phyloP scores from a whole-genome alignment of 1,284 basidiomycete species.

The Cutaneotrichosporon curvatum region DNA sequence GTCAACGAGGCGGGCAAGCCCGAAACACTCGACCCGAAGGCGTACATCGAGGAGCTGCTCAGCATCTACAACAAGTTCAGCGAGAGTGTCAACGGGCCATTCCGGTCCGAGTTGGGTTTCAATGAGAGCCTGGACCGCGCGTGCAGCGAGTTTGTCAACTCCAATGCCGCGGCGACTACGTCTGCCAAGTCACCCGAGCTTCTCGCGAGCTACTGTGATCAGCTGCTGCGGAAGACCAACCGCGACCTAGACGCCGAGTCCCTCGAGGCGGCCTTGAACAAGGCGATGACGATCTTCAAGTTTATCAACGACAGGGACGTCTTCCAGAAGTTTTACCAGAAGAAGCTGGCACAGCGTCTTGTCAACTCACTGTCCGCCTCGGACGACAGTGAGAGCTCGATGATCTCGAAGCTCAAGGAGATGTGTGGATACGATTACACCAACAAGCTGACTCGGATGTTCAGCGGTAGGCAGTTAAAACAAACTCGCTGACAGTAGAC shows the following conservation, averaged over 20 bases:
- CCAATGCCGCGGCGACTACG: slow-evolving; percentile 81
- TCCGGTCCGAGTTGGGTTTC: slow-evolving; percentile 91
- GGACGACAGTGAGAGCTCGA: slow-evolving; percentile 92
- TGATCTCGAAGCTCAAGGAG: slow-evolving; percentile 99
- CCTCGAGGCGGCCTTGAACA: slow-evolving; percentile 80
- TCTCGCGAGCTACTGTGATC: slow-evolving; percentile 88
- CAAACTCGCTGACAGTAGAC: slow-evolving; percentile 57
- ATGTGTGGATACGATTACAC: slow-evolving; percentile 98
- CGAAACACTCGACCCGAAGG: slow-evolving; percentile 70
- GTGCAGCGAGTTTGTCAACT: slow-evolving; percentile 92
- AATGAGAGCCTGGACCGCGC: slow-evolving; percentile 90
- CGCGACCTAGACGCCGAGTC: slow-evolving; percentile 86
- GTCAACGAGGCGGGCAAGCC: slow-evolving; percentile 54
- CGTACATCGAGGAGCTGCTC: slow-evolving; percentile 87
- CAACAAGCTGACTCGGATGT: slow-evolving; percentile 96
- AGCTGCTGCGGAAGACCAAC: slow-evolving; percentile 87
- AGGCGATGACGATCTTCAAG: slow-evolving; percentile 96
- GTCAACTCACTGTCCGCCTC: slow-evolving; percentile 90
- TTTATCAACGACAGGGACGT: slow-evolving; percentile 99
- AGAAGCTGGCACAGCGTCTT: slow-evolving; percentile 89
- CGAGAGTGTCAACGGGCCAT: slow-evolving; percentile 81
- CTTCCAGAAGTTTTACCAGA: slow-evolving; percentile 98
- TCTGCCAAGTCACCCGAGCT: slow-evolving; percentile 90
- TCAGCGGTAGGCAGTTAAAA: slow-evolving; percentile 65
- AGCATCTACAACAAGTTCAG: slow-evolving; percentile 88